These are phyloP conservation scores for Claviceps quebecensis DNA, from an alignment of 2,329 filamentous ascomycete species.

Conservation along the genomic window DNA sequence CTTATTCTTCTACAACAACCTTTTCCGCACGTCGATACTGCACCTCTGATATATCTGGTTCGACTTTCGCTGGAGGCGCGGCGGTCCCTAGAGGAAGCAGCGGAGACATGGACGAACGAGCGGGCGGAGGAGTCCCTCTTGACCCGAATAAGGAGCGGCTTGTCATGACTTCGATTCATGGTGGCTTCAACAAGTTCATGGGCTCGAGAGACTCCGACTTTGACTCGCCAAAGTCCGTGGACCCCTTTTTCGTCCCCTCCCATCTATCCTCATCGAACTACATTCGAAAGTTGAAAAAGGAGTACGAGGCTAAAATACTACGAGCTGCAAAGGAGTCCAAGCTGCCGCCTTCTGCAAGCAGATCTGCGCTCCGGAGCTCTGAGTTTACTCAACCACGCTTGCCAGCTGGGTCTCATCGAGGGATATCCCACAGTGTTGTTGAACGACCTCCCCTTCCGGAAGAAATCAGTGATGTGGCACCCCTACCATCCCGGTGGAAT, in stretches of 20 bases:
- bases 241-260: conserved; percentile 65
- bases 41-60: conserved; percentile 4
- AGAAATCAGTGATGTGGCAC: conserved; percentile 44
- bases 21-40: conserved; percentile 15
- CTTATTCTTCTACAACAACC: conserved; percentile 28
- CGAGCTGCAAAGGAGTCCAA: conserved; percentile 34
- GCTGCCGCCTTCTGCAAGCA: conserved; percentile 1
- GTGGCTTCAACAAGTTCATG: conserved; percentile 38
- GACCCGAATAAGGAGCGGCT: conserved; percentile 9
- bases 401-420: conserved; percentile 47
- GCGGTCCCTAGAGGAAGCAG: conserved; percentile 2
- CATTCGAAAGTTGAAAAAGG: conserved; percentile 59
- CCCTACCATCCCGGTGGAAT: conserved; percentile 73
- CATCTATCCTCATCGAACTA: conserved; percentile 71
- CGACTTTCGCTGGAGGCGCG: conserved; percentile 3
- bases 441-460: conserved; percentile 53
- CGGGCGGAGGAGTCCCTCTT: conserved; percentile 13
- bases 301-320: conserved; percentile 44
- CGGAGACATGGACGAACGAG: conserved; percentile 20
- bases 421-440: conserved; percentile 71
- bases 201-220: conserved; percentile 16
- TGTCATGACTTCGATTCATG: conserved; percentile 31
- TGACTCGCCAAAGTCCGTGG: conserved; percentile 11
- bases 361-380: conserved; percentile 40
- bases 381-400: conserved; percentile 27